phyloP scores from a whole-genome alignment of 495 filamentous ascomycete genomes.

The Pseudoneurospora amorphoporcata region DNA sequence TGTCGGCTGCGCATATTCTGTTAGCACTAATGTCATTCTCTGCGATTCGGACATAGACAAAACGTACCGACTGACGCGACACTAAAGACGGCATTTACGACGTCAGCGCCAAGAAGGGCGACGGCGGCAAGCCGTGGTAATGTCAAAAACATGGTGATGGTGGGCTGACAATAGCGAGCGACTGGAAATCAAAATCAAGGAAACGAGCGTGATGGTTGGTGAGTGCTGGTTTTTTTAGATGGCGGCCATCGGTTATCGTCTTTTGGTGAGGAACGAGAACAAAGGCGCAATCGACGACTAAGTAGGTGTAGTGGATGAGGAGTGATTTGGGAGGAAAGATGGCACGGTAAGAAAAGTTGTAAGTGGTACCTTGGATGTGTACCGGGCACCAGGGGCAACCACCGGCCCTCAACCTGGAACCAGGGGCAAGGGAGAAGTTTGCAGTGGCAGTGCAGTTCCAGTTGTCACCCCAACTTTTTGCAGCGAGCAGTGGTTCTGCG shows the following conservation, averaged over 20 bases:
- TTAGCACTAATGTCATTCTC: neutral
- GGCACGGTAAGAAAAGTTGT: neutral
- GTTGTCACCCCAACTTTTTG: neutral
- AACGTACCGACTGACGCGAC: conserved; percentile 17
- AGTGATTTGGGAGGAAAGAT: neutral
- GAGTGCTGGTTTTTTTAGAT: neutral
- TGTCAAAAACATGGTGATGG: conserved; percentile 13
- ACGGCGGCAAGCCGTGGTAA: conserved; percentile 8
- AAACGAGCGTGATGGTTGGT: conserved; percentile 5
- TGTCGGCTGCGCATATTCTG: conserved; percentile 14
- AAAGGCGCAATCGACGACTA: neutral
- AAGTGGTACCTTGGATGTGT: no score
- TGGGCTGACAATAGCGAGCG: conserved; percentile 6
- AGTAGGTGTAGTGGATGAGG: neutral
- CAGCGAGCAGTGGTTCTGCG: neutral
- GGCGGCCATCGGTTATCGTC: neutral
- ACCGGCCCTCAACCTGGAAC: neutral
- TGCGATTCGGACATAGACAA: neutral
- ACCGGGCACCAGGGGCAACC: no score
- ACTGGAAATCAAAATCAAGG: conserved; percentile 6
- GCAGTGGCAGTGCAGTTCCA: neutral
- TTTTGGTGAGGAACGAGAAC: neutral
- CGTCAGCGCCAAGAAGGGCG: conserved; percentile 8
- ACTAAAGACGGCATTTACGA: conserved; percentile 16
- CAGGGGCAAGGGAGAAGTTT: neutral